These are phyloP conservation scores for Boletellus dicymbophilus DNA, from an alignment of 1,284 basidiomycete genomes.

Conservation along the genomic window DNA sequence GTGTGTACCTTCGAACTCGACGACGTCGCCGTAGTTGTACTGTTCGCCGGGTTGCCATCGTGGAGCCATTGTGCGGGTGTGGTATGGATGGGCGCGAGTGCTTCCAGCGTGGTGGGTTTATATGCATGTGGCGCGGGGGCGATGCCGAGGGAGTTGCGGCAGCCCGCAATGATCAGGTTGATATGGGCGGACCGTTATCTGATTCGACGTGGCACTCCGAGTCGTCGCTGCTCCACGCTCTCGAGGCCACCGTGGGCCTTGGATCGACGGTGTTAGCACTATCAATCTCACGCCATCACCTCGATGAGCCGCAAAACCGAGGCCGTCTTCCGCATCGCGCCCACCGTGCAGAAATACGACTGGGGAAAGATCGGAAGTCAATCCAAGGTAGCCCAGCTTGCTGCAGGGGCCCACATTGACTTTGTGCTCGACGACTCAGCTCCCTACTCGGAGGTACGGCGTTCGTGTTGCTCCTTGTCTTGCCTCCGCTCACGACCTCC, in stretches of 20 bases:
- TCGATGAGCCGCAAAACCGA: conserved; percentile 26
- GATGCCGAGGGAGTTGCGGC: conserved; percentile 3
- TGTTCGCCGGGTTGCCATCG: conserved; percentile 65
- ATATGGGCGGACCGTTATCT: conserved; percentile 24
- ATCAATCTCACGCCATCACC: background rate
- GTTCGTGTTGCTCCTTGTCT: conserved; percentile 1
- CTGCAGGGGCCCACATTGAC: conserved; percentile 32
- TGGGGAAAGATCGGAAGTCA: conserved; percentile 68
- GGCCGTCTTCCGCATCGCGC: conserved; percentile 66
- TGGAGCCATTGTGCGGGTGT: conserved; percentile 40
- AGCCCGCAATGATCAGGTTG: too few relatives aligned
- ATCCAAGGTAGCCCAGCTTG: conserved; percentile 61
- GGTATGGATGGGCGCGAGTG: too few relatives aligned
- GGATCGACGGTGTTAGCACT: too few relatives aligned
- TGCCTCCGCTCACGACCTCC: conserved; percentile 1
- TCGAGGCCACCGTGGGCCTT: too few relatives aligned
- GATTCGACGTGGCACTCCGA: conserved; percentile 30
- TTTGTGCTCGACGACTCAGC: conserved; percentile 46
- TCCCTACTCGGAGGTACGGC: conserved; percentile 59
- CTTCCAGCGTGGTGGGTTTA: conserved; percentile 19
- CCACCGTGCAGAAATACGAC: conserved; percentile 72
- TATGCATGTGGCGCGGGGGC: conserved; percentile 19
- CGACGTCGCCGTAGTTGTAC: conserved; percentile 58
- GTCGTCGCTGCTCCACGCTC: too few relatives aligned
- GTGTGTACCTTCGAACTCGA: conserved; percentile 55